Conservation (phyloP, 352 stramenopile genomes). For the Phytophthora quininea region DNA sequence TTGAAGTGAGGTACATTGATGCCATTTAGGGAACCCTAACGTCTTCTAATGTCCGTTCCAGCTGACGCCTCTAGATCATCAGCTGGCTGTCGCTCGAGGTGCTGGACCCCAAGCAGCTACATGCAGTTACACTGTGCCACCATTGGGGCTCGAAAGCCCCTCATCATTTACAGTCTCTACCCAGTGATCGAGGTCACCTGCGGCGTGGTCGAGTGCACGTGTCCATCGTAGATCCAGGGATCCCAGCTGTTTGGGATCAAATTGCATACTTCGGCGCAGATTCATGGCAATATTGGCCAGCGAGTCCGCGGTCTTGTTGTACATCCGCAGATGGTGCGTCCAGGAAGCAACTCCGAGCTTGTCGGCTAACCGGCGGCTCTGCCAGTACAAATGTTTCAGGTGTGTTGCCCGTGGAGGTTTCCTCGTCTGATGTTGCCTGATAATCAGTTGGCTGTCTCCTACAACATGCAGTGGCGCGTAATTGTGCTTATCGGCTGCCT, state of each 20-base stretch:
- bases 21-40: conserved; percentile 1
- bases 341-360: neutral
- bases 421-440: neutral
- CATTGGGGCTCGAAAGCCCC: neutral
- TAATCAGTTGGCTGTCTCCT: neutral
- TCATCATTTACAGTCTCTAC: neutral
- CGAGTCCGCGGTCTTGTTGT: neutral
- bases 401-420: neutral
- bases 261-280: neutral
- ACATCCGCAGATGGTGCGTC: neutral
- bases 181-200: neutral
- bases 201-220: neutral
- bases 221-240: neutral
- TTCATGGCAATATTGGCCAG: neutral
- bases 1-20: neutral
- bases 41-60: neutral
- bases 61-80: neutral
- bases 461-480: neutral
- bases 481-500: neutral
- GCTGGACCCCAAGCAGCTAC: neutral
- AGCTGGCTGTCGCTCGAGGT: neutral
- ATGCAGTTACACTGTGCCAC: neutral
- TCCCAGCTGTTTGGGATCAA: neutral
- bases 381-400: neutral
- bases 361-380: neutral